Percentiles rank a stretch among this genome's conserved stretches.
These are phyloP conservation scores for Penicillium lividum DNA, from an alignment of 495 filamentous ascomycete genomes.

Conservation along the genomic window DNA sequence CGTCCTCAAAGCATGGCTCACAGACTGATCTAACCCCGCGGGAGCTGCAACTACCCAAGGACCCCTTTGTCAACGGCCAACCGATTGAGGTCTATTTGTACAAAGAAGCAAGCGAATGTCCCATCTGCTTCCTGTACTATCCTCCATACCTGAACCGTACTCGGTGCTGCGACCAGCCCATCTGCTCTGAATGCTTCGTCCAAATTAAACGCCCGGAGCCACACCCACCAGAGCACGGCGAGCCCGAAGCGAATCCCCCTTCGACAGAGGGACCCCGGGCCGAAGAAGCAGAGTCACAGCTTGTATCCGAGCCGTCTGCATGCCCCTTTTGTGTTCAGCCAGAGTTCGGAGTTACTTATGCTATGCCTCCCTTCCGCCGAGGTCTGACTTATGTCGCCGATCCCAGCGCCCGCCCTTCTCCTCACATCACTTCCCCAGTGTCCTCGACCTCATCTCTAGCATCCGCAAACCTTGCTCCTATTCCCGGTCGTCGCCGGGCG, in stretches of 20 bases:
- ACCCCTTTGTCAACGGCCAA: constrained; percentile 89
- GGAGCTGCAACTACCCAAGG: constrained; percentile 76
- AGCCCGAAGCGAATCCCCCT: constrained; percentile 51
- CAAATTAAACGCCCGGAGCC: constrained; percentile 98
- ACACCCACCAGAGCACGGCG: constrained; percentile 85
- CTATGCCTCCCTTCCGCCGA: constrained; percentile 82
- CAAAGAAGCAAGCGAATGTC: constrained; percentile 86
- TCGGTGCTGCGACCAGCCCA: constrained; percentile 92
- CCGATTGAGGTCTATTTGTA: constrained; percentile 90
- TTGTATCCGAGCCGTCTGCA: constrained; percentile 88
- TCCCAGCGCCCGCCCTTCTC: constrained; percentile 38
- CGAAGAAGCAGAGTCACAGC: constrained; percentile 52
- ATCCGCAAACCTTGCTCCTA: constrained; percentile 36
- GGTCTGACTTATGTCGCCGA: constrained; percentile 71
- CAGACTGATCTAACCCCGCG: constrained; percentile 70
- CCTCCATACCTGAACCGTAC: constrained; percentile 96
- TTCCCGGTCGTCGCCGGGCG: constrained; percentile 61
- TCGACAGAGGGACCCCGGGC: constrained; percentile 38
- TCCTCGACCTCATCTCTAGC: constrained; percentile 60
- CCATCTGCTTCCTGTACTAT: constrained; percentile 95
- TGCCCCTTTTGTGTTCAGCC: constrained; percentile 96
- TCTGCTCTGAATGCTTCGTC: constrained; percentile 98
- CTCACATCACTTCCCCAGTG: constrained; percentile 65
- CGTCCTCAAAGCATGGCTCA: constrained; percentile 63
- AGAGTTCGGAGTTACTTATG: constrained; percentile 93